phyloP scores from a whole-genome alignment of 305 asterid species.

The Fraxinus greggii region DNA sequence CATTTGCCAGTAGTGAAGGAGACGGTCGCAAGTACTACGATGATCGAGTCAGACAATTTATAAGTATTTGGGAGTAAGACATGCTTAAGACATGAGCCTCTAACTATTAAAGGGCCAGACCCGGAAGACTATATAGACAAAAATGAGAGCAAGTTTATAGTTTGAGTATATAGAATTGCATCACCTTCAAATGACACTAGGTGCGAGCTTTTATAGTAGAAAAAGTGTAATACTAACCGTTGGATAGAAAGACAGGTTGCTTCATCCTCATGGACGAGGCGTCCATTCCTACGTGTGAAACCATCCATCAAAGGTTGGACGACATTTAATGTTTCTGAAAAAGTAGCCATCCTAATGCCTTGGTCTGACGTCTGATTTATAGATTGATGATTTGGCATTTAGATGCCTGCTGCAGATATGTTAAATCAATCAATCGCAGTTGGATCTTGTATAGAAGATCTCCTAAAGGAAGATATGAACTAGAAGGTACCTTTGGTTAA shows the following conservation, averaged over 20 bases:
- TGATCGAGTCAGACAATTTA: neutral
- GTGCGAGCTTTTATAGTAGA: neutral
- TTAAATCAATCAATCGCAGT: neutral
- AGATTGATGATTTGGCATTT: neutral
- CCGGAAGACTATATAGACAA: neutral
- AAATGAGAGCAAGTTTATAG: neutral
- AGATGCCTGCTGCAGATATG: neutral
- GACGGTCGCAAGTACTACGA: neutral
- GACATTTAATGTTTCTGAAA: neutral
- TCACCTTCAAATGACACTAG: neutral
- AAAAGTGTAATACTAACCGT: neutral
- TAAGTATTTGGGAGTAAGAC: neutral
- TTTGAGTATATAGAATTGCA: neutral
- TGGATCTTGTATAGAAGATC: neutral
- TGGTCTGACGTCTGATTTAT: neutral
- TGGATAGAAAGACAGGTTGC: neutral
- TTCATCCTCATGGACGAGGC: neutral
- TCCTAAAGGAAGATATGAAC: neutral
- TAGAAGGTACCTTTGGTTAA: neutral
- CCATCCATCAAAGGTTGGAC: neutral
- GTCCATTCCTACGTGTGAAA: neutral
- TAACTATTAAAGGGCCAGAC: neutral
- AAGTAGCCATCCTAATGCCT: neutral
- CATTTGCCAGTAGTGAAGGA: neutral
- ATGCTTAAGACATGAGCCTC: neutral